phyloP scores from a whole-genome alignment of 2,329 filamentous ascomycete species.

The Calonectria hongkongensis region DNA sequence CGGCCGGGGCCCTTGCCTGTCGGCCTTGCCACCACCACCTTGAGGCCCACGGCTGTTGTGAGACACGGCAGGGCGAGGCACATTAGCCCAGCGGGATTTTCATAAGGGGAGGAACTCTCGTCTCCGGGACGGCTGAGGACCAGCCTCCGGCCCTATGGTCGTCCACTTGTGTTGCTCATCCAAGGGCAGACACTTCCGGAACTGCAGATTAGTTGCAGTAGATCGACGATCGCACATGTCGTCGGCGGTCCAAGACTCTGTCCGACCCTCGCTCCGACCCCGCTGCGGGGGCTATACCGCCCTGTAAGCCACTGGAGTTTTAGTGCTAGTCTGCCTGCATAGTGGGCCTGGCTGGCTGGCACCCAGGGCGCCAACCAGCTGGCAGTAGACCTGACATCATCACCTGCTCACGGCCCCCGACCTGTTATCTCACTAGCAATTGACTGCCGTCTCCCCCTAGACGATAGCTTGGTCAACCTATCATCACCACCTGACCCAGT shows the following conservation, averaged over 20 bases:
- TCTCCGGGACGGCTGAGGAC: background rate
- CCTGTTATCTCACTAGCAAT: conserved; percentile 27
- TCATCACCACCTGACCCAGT: conserved; percentile 25
- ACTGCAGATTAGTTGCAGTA: conserved; percentile 22
- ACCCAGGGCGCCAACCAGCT: conserved; percentile 13
- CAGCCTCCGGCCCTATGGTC: background rate
- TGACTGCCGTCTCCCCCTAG: conserved; percentile 32
- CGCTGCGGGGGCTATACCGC: conserved; percentile 24
- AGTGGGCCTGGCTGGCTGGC: conserved; percentile 13
- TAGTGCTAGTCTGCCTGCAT: conserved; percentile 15
- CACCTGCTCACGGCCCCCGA: conserved; percentile 39
- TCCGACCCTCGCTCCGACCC: conserved; percentile 11
- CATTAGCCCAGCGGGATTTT: background rate
- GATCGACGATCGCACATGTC: conserved; percentile 26
- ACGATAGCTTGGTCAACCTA: conserved; percentile 28
- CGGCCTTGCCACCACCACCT: conserved; percentile 14
- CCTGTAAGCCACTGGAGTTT: conserved; percentile 24
- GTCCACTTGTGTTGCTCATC: conserved; percentile 11
- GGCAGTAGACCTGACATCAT: conserved; percentile 54
- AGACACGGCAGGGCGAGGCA: conserved; percentile 3
- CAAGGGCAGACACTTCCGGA: background rate
- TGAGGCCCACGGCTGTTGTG: conserved; percentile 1
- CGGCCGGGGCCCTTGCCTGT: conserved; percentile 11
- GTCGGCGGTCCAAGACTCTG: conserved; percentile 2
- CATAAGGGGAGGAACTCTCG: background rate